Conservation (phyloP, 331 rosid genomes). For the Arachis monticola region DNA sequence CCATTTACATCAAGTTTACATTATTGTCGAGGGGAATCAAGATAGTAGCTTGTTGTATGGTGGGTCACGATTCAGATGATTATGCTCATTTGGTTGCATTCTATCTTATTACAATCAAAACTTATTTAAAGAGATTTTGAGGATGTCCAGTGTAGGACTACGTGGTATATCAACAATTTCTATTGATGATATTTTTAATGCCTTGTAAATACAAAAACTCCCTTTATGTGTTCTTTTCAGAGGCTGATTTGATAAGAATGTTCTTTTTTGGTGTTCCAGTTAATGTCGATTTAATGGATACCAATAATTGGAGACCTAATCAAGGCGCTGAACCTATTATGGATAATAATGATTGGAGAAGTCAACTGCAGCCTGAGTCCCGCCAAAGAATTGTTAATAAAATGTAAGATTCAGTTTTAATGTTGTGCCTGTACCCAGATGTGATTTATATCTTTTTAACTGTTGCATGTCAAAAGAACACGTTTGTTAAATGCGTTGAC, state of each 20-base stretch:
- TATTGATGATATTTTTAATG: slow-evolving; percentile 7
- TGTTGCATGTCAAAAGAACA: slow-evolving; percentile 4
- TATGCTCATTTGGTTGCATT: background rate
- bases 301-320: slow-evolving; percentile 62
- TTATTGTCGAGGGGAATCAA: too few species aligned
- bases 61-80: background rate
- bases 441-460: background rate
- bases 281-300: slow-evolving; percentile 53
- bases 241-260: slow-evolving; percentile 27
- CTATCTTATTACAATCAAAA: slow-evolving; percentile 19
- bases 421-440: background rate
- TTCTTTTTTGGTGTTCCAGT: slow-evolving; percentile 30
- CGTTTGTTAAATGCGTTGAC: background rate
- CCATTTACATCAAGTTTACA: too few species aligned
- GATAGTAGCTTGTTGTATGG: too few species aligned
- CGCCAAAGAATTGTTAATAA: slow-evolving; percentile 69
- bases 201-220: background rate
- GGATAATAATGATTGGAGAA: slow-evolving; percentile 77
- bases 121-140: background rate
- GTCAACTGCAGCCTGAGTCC: slow-evolving; percentile 56
- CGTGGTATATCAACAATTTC: slow-evolving; percentile 5
- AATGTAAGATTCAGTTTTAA: slow-evolving; percentile 56
- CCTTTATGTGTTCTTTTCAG: slow-evolving; percentile 16
- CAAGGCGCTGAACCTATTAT: slow-evolving; percentile 62
- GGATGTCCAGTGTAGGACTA: slow-evolving; percentile 1